Evolutionary conservation across 305 asterid species (phyloP), one percentile per base, ranked within the genome.

Genomic region (Coffea humblotiana): DNA sequence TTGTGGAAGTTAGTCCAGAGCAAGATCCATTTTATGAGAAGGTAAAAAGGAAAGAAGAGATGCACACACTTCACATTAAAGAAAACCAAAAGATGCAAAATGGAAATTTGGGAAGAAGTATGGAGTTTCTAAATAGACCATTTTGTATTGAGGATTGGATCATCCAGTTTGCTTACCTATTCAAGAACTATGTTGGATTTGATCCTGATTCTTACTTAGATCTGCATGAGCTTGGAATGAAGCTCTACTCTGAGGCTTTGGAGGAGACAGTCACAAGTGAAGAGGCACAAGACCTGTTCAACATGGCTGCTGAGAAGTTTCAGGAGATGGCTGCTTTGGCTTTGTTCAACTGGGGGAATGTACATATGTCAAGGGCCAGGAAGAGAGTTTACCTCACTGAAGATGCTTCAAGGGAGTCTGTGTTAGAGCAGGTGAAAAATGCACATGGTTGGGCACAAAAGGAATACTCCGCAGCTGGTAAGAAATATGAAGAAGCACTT

Each of bases 271-370:
- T 90, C 56, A 93, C 99, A 18, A 88, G 97, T 82, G 97, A 91
- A 76, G 98, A 93, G 84, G 97, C 97, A 81, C 97, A 95, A 84
- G 93, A 80, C 29, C 87, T 89, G 73, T 93, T 95, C 80, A 40
- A 58, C 72, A 73, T 80, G 64, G 97, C 99, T 19, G 93, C 88
- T 29, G 97, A 95, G 64, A 95, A 88, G 79, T 95, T 95, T 81
- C 92, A 91, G 82, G 99, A 93, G 79, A 92, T 95, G 97, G 90
- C 94, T 37, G 98, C 98, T 80, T 87, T 93, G 80, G 97, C 98
- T 56, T 80, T 95, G 90, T 93, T 95, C 90, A 93, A 95, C 71
- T 93, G 97, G 90, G 98, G 98, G 18, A 95, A 92, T 72, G 97
- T 95, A 79, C 93, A 93, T 83, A 89, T 92, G 92, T 89, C 97